These are phyloP conservation scores for Daldinia bambusicola DNA, from an alignment of 495 filamentous ascomycete species.

Conservation along the genomic window DNA sequence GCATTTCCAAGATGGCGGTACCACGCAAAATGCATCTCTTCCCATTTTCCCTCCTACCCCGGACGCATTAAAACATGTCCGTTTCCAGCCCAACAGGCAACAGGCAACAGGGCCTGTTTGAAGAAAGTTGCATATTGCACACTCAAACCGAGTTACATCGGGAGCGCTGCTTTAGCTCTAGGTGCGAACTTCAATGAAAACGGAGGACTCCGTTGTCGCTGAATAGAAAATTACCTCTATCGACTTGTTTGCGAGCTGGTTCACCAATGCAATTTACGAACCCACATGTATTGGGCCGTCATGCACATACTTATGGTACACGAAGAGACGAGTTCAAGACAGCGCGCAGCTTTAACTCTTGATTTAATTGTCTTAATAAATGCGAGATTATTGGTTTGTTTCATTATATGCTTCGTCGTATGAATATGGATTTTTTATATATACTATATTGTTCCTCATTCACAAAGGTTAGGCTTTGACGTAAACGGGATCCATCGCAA, in stretches of 20 bases:
- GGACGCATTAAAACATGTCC: slow-evolving; percentile 35
- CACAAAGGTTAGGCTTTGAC: neutral
- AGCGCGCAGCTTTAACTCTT: slow-evolving; percentile 19
- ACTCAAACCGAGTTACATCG: slow-evolving; percentile 41
- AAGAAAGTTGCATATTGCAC: slow-evolving; percentile 36
- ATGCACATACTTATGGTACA: slow-evolving; percentile 31
- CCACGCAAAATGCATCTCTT: slow-evolving; percentile 41
- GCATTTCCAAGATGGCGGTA: slow-evolving; percentile 46
- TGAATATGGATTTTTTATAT: slow-evolving; percentile 6
- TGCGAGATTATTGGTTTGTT: slow-evolving; percentile 19
- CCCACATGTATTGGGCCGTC: slow-evolving; percentile 27
- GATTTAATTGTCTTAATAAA: slow-evolving; percentile 21
- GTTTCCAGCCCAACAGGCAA: slow-evolving; percentile 43
- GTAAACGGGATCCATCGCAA: neutral
- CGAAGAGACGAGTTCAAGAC: slow-evolving; percentile 37
- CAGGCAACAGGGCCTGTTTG: slow-evolving; percentile 25
- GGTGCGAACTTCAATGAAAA: slow-evolving; percentile 23
- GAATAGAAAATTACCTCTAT: slow-evolving; percentile 3
- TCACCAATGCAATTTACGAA: slow-evolving; percentile 18
- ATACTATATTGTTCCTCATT: neutral
- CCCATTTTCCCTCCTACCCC: slow-evolving; percentile 20
- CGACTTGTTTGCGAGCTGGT: slow-evolving; percentile 35
- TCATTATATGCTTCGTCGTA: slow-evolving; percentile 16
- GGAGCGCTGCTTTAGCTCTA: slow-evolving; percentile 41
- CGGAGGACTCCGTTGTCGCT: slow-evolving; percentile 27